phyloP scores from a whole-genome alignment of 2,329 filamentous ascomycete species.

The Ceratocystis alfenasii region DNA sequence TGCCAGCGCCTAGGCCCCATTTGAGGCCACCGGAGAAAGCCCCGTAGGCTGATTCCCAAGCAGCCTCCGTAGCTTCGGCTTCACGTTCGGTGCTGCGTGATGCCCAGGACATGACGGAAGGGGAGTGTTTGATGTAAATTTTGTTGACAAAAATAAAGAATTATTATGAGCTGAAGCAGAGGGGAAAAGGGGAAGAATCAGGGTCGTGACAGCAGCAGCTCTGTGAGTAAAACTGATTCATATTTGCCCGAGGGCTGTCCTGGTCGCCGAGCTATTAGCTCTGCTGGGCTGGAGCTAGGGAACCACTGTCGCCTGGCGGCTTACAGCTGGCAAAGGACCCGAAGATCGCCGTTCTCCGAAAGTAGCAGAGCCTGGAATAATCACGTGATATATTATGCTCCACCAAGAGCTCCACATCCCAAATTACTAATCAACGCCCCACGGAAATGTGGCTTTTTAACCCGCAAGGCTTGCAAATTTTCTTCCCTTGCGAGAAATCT shows the following conservation, averaged over 20 bases:
- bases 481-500: neutral
- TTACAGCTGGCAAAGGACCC: neutral
- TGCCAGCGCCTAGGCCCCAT: conserved; percentile 56
- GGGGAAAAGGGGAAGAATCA: neutral
- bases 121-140: neutral
- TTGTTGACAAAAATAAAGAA: neutral
- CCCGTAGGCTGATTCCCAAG: conserved; percentile 58
- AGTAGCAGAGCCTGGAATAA: neutral
- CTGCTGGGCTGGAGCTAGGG: neutral
- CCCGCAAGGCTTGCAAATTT: conserved; percentile 8
- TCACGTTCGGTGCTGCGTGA: conserved; percentile 30
- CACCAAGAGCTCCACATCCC: too few species aligned
- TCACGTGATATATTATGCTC: neutral
- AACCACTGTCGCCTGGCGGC: neutral
- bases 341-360: too few species aligned
- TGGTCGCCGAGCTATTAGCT: neutral
- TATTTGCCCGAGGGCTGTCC: neutral
- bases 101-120: conserved; percentile 16
- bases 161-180: neutral
- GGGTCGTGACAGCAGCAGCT: neutral
- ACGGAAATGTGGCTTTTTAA: conserved; percentile 1
- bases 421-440: neutral
- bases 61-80: conserved; percentile 56
- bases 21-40: conserved; percentile 55
- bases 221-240: neutral